Base-by-base conservation (phyloP, 1,139 yeast genomes). In the Arxiozyma bovina region DNA sequence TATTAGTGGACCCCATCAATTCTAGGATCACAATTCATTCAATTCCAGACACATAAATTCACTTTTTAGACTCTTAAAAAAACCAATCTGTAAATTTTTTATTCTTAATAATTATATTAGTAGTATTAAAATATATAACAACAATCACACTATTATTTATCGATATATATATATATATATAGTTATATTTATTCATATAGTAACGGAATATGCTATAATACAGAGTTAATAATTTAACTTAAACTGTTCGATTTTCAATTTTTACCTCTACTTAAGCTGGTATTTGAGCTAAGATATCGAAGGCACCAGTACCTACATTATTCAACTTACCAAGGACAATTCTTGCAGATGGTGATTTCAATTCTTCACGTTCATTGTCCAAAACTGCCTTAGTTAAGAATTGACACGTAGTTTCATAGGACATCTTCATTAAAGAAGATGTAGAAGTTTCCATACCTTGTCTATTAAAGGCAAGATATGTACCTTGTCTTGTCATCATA, bases 401-500 rank as follows among this genome's bases (percentile, higher is more conserved):
- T 73, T 88, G 96, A 76, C 97, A 90, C 2, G 99, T 94, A 50
- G 99, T 93, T 75, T 94, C 99, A 73, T 90, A 94, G 57, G 97
- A 89, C 99, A 94, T 94, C 78, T 94, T 94, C 93, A 90, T 85
- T 76, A 94, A 88, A 40, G 98, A 87, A 12, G 98, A 91, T 1
- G 98, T 90, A 23, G 94, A 83, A 1, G 96, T 80, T 70, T 93
- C 98, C 70, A 94, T 91, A 73, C 99, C 99, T 75, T 90, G 96
- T 78, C 99, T 86, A 74, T 90, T 91, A 77, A 94, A 94, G 30
- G 99, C 96, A 70, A 93, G 76, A 70, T 91, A 94, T 3, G 94
- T 82, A 66, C 99, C 99, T 74, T 93, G 98, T 71, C 99, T 83
- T 4, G 99, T 94, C 99, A 94, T 94, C 91, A 89, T 88, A 73